Conservation (phyloP, 2,329 filamentous ascomycete species). For the Xylogone sp. region DNA sequence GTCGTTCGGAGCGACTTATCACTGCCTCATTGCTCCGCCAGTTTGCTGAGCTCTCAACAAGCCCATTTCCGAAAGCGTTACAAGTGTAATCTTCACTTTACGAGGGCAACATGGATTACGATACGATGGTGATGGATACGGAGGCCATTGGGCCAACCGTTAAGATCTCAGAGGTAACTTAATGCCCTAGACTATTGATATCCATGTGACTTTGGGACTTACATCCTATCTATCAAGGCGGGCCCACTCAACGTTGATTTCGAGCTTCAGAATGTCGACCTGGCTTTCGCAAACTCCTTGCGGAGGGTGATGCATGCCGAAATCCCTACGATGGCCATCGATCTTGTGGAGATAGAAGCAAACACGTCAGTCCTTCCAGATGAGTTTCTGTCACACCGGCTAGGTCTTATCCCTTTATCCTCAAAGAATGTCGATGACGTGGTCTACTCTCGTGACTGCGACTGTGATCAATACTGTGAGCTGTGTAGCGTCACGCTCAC, state of each 20-base stretch:
- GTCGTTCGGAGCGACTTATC: background rate
- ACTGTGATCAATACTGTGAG: constrained; percentile 93
- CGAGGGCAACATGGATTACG: constrained; percentile 43
- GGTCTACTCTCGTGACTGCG: constrained; percentile 88
- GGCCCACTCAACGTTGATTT: constrained; percentile 83
- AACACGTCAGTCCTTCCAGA: constrained; percentile 97
- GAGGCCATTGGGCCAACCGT: constrained; percentile 42
- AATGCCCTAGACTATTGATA: background rate
- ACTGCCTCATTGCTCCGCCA: background rate
- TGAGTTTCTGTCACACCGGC: constrained; percentile 89
- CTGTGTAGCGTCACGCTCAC: constrained; percentile 82
- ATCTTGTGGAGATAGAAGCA: constrained; percentile 85
- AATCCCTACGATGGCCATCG: constrained; percentile 90
- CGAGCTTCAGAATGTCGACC: constrained; percentile 82
- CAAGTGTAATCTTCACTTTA: background rate
- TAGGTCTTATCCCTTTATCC: constrained; percentile 85
- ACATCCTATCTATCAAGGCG: constrained; percentile 50
- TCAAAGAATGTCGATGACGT: constrained; percentile 80
- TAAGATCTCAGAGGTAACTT: constrained; percentile 40
- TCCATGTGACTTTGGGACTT: constrained; percentile 10
- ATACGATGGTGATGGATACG: constrained; percentile 36
- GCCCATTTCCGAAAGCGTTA: background rate
- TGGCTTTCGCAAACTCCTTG: constrained; percentile 88
- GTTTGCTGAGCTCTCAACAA: background rate
- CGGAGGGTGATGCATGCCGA: constrained; percentile 90